Conservation (phyloP, 1,284 basidiomycete genomes). For the Coniophora puteana region DNA sequence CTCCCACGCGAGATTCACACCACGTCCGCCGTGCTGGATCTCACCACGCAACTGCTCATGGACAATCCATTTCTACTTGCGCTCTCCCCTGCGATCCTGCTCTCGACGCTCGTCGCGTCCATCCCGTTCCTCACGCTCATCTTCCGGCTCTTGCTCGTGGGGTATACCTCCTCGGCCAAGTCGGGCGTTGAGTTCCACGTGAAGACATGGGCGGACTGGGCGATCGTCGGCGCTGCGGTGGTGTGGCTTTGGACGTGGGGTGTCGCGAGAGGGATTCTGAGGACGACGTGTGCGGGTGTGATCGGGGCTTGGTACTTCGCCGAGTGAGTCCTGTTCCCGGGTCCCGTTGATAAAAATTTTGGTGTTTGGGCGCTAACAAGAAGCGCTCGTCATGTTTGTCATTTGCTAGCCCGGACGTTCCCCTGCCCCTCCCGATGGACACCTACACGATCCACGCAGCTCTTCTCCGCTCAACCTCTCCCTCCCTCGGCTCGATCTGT, state of each 20-base stretch:
- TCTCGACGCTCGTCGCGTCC: slow-evolving; percentile 66
- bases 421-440: slow-evolving; percentile 48
- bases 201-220: slow-evolving; percentile 78
- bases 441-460: slow-evolving; percentile 78
- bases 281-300: slow-evolving; percentile 78
- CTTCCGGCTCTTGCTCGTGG: slow-evolving; percentile 78
- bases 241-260: slow-evolving; percentile 93
- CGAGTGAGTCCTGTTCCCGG: slow-evolving; percentile 45
- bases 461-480: slow-evolving; percentile 73
- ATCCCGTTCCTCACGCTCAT: slow-evolving; percentile 85
- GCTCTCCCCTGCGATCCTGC: slow-evolving; percentile 76
- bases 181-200: slow-evolving; percentile 67
- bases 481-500: slow-evolving; percentile 77
- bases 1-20: slow-evolving; percentile 65
- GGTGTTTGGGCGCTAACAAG: not conserved
- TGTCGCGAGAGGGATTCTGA: slow-evolving; percentile 76
- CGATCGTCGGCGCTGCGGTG: slow-evolving; percentile 62
- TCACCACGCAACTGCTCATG: slow-evolving; percentile 77
- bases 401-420: slow-evolving; percentile 41
- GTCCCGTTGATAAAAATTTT: no score
- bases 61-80: slow-evolving; percentile 80
- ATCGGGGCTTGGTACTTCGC: slow-evolving; percentile 93
- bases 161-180: slow-evolving; percentile 46
- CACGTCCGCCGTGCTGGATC: slow-evolving; percentile 75
- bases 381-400: not conserved